A percentile compares a stretch with the other conserved stretches of the same genome.
Conservation (phyloP, 345 rosid genomes). For the Linum lewisii region DNA sequence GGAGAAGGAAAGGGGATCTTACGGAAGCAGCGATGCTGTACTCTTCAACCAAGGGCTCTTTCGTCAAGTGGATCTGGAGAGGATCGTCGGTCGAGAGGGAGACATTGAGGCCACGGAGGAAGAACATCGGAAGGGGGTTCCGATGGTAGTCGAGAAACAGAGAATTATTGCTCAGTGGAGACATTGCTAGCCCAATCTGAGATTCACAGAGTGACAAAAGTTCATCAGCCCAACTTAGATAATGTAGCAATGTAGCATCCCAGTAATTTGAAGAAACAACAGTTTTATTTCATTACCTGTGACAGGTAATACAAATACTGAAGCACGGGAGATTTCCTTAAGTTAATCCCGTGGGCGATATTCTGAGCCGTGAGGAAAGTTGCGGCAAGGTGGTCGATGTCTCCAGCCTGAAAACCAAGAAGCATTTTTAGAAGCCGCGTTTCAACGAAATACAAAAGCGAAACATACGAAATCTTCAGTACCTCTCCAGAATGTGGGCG, state of each 20-base stretch:
- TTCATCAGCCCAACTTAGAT: conserved; percentile 12
- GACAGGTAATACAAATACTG: conserved; percentile 96
- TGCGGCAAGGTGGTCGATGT: conserved; percentile 98
- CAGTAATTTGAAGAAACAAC: not conserved
- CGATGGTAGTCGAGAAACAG: conserved; percentile 91
- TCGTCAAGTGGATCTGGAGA: conserved; percentile 92
- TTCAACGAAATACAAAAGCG: not conserved
- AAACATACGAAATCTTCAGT: conserved; percentile 8
- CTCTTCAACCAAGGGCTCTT: conserved; percentile 96
- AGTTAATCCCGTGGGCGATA: conserved; percentile 95
- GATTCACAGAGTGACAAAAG: conserved; percentile 9
- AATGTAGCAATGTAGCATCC: not conserved
- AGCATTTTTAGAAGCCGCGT: conserved; percentile 1
- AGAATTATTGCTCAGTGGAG: conserved; percentile 99
- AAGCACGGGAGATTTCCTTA: conserved; percentile 99
- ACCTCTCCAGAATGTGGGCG: conserved; percentile 99
- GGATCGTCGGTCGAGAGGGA: conserved; percentile 98
- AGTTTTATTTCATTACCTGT: conserved; percentile 42
- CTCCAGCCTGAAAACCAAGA: conserved; percentile 74
- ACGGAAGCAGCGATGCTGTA: conserved; percentile 99
- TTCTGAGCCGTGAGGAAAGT: conserved; percentile 89
- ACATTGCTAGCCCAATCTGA: conserved; percentile 97
- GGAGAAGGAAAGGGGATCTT: conserved; percentile 19
- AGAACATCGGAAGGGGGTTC: conserved; percentile 86
- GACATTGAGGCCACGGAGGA: conserved; percentile 89